Percentiles rank a stretch among this genome's conserved stretches.
These are phyloP conservation scores for Citrus inodora DNA, from an alignment of 345 rosid genomes.

Conservation along the genomic window DNA sequence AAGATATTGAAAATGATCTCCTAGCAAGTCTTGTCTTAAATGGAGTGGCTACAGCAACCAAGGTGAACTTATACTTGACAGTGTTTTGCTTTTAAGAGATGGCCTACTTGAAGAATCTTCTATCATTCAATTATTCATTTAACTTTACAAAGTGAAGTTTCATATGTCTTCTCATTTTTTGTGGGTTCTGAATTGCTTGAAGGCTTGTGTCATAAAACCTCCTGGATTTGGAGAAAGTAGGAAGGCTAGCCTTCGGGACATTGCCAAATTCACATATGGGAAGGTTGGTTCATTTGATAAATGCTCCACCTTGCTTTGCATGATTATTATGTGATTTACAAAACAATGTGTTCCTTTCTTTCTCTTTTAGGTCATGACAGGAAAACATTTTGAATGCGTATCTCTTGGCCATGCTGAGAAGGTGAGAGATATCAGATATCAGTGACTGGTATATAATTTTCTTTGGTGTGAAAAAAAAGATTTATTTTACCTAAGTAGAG, in stretches of 20 bases:
- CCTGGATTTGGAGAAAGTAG: too few species aligned
- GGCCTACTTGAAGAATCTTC: too few species aligned
- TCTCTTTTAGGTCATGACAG: conserved; percentile 34
- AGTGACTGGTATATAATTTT: not conserved
- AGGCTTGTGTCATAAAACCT: not conserved
- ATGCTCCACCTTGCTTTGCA: not conserved
- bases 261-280: not conserved
- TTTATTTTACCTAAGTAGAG: not conserved
- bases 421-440: not conserved
- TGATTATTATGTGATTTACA: not conserved
- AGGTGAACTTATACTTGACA: too few species aligned
- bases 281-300: not conserved
- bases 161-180: too few species aligned
- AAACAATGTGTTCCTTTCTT: not conserved
- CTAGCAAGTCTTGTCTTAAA: too few species aligned
- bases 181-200: too few species aligned
- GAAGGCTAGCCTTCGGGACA: not conserved
- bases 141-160: too few species aligned
- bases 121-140: too few species aligned
- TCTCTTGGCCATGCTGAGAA: not conserved
- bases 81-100: too few species aligned
- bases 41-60: too few species aligned
- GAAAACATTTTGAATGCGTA: not conserved
- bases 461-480: not conserved
- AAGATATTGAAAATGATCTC: too few species aligned